Evolutionary conservation across 2,329 filamentous ascomycete species (phyloP), one percentile per base, ranked within the genome.

Genomic region (Cercospora sojina): DNA sequence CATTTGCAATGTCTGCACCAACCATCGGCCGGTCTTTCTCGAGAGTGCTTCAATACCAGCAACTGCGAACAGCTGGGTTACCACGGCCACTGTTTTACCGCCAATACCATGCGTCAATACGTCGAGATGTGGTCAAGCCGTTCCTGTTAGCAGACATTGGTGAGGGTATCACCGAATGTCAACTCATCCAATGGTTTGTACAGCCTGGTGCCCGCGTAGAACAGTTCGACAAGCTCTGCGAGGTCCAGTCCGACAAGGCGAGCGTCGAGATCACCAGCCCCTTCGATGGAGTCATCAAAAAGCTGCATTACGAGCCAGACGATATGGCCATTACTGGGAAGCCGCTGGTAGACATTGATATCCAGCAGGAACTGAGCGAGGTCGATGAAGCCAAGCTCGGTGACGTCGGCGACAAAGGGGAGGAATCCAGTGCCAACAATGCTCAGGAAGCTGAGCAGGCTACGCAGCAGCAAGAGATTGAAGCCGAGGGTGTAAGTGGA

Each of bases 161-260:
- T 59, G 92, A 96, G 84, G 95, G 95, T 64, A 99, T 98, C 75
- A 93, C 95, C 77, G 95, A 99, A 82, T 97, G 95, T 77, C 95
- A 99, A 80, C 92, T 99, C 75, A 98, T 98, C 75, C 95, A 99
- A 83, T 99, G 95, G 95, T 99, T 98, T 78, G 94, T 99, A 71
- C 91, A 97, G 80, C 93, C 96, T 59, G 94, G 93, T 66, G 95
- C 95, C 38, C 89, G 91, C 65, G 93, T 99, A 74, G 93, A 99
- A 82, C 94, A 99, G 82, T 99, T 97, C 86, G 95, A 96, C 73
- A 95, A 94, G 67, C 86, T 99, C 56, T 99, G 95, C 81, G 95
- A 99, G 82, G 96, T 99, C 53, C 95, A 98, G 79, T 97, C 93
- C 75, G 95, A 99, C 82, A 99, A 99, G 80, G 95, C 95, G 25